A percentile compares a stretch with the other conserved stretches of the same genome.
Conservation (phyloP, 257 asterid species). For the Penstemon barbatus region DNA sequence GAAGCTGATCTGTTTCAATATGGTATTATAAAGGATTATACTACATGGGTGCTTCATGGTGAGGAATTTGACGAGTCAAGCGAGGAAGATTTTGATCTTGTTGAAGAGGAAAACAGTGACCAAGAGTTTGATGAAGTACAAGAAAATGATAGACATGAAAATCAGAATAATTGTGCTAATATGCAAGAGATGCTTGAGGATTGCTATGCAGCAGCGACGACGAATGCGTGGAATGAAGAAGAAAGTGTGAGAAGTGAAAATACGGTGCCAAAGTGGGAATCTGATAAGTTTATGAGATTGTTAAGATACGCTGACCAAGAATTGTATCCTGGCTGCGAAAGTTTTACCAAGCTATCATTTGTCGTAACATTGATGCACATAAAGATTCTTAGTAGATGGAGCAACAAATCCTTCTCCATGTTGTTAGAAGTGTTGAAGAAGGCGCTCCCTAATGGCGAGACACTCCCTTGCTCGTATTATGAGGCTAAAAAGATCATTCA, state of each 20-base stretch:
- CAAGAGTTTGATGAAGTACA: background rate
- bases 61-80: background rate
- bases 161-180: background rate
- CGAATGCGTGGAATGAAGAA: background rate
- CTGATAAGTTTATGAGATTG: background rate
- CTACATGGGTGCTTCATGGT: slow-evolving; percentile 1
- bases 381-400: background rate
- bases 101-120: background rate
- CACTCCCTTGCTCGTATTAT: slow-evolving; percentile 2
- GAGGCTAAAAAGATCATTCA: background rate
- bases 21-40: slow-evolving; percentile 2
- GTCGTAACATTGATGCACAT: background rate
- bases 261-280: background rate
- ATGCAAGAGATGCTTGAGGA: slow-evolving; percentile 12
- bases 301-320: background rate
- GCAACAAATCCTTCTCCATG: background rate
- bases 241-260: background rate
- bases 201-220: background rate
- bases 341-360: background rate
- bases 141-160: background rate
- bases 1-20: background rate
- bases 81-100: slow-evolving; percentile 5
- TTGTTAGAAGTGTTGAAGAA: slow-evolving; percentile 4
- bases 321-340: background rate
- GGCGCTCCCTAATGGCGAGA: slow-evolving; percentile 1